These are phyloP conservation scores for Metschnikowia lachancei DNA, from an alignment of 805 yeast species.

Conservation along the genomic window DNA sequence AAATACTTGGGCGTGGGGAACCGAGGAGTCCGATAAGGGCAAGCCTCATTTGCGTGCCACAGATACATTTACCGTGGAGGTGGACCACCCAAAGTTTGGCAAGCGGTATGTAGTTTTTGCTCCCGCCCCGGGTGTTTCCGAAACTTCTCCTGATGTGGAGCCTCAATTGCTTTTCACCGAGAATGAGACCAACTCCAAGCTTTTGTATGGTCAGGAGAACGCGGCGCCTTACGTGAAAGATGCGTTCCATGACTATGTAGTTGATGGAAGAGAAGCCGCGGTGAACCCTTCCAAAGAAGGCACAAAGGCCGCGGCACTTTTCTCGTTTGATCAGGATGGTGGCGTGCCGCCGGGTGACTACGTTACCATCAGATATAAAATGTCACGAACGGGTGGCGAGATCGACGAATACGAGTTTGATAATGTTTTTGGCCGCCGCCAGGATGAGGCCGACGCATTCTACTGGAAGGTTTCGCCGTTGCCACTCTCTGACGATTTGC, in stretches of 20 bases:
- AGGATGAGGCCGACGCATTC: slow-evolving; percentile 88
- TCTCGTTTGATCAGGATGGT: slow-evolving; percentile 68
- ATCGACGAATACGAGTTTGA: slow-evolving; percentile 77
- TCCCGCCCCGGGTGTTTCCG: slow-evolving; percentile 76
- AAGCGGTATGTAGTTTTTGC: slow-evolving; percentile 62
- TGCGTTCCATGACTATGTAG: slow-evolving; percentile 83
- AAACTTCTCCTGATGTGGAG: slow-evolving; percentile 60
- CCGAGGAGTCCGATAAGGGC: slow-evolving; percentile 42
- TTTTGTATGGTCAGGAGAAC: slow-evolving; percentile 64
- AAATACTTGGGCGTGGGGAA: slow-evolving; percentile 94
- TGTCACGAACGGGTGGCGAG: slow-evolving; percentile 44
- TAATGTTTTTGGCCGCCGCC: slow-evolving; percentile 61
- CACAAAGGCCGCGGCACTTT: slow-evolving; percentile 85
- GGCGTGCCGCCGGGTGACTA: slow-evolving; percentile 85
- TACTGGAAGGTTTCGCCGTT: slow-evolving; percentile 86
- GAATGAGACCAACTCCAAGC: slow-evolving; percentile 75
- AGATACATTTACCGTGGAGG: slow-evolving; percentile 48
- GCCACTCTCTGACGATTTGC: slow-evolving; percentile 74
- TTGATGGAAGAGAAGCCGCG: slow-evolving; percentile 55
- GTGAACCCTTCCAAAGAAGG: slow-evolving; percentile 72
- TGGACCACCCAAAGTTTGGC: slow-evolving; percentile 71
- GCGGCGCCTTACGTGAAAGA: slow-evolving; percentile 68
- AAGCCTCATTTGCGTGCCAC: slow-evolving; percentile 50
- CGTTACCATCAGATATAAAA: slow-evolving; percentile 78
- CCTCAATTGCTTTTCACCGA: slow-evolving; percentile 82